Percentiles rank a stretch among this genome's conserved stretches.
Evolutionary conservation across 768 basidiomycete genomes (phyloP).

Genomic region (Leccinum obscurum): DNA sequence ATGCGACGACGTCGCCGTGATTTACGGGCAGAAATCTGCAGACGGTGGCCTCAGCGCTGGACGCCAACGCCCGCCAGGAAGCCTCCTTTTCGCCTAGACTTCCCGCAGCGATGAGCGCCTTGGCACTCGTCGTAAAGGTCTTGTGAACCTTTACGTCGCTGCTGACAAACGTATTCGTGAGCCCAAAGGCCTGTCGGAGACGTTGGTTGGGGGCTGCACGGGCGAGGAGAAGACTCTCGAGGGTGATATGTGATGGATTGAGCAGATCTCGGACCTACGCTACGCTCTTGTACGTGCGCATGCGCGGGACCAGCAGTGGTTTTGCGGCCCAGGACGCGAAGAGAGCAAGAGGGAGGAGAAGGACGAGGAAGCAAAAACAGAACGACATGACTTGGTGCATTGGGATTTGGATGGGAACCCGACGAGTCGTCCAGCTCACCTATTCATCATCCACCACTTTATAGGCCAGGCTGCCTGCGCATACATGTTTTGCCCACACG

Average conservation of each 20-base stretch:
- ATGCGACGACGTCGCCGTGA: slow-evolving; percentile 17
- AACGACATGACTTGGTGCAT: slow-evolving; percentile 7
- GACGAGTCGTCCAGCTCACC: background rate
- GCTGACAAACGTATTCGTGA: slow-evolving; percentile 56
- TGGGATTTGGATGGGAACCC: background rate
- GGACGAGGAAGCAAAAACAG: background rate
- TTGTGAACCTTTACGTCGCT: slow-evolving; percentile 31
- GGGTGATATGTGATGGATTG: slow-evolving; percentile 13
- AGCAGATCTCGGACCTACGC: slow-evolving; percentile 13
- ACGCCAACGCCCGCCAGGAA: slow-evolving; percentile 18
- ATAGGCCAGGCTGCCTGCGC: background rate
- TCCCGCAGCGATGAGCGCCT: slow-evolving; percentile 15
- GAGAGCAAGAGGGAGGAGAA: background rate
- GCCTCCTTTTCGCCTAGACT: slow-evolving; percentile 3
- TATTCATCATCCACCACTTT: slow-evolving; percentile 12
- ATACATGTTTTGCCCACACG: background rate
- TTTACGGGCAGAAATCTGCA: slow-evolving; percentile 14
- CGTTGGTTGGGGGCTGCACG: slow-evolving; percentile 26
- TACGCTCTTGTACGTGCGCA: slow-evolving; percentile 12
- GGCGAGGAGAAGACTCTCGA: slow-evolving; percentile 16
- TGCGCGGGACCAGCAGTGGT: background rate
- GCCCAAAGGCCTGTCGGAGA: slow-evolving; percentile 26
- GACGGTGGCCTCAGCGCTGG: slow-evolving; percentile 14
- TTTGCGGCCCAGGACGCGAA: background rate
- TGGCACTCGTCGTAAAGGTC: slow-evolving; percentile 24